Conservation (phyloP, 345 rosid genomes). For the Hibiscus tridactylites region DNA sequence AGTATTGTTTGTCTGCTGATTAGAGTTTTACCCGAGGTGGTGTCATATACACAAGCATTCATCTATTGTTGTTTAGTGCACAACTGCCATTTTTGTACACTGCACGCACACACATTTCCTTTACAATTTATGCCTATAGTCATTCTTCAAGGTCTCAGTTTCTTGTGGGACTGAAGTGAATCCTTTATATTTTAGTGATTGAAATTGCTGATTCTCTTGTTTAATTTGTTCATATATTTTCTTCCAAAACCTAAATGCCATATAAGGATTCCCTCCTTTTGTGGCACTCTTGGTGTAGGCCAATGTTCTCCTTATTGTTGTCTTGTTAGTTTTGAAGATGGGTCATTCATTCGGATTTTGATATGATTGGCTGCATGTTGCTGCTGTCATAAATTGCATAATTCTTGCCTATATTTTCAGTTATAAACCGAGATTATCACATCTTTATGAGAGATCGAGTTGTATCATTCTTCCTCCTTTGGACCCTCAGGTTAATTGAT, state of each 20-base stretch:
- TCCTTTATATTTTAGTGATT: neutral
- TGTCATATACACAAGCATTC: neutral
- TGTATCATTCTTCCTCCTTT: neutral
- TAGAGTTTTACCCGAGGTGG: neutral
- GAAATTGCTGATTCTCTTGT: neutral
- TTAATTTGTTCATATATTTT: neutral
- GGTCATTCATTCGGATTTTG: neutral
- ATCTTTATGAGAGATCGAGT: neutral
- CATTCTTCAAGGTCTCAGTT: neutral
- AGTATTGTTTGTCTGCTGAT: neutral
- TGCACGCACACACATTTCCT: neutral
- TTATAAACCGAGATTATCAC: neutral
- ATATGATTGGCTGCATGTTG: neutral
- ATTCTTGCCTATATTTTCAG: neutral
- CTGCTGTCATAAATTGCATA: neutral
- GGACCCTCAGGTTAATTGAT: neutral
- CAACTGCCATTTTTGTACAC: neutral
- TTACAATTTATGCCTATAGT: neutral
- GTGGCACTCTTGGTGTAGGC: neutral
- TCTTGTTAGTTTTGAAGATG: neutral
- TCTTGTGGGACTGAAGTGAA: neutral
- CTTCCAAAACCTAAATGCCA: neutral
- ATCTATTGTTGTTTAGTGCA: neutral
- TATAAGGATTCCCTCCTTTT: neutral
- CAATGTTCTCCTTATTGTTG: neutral